A percentile compares a stretch with the other conserved stretches of the same genome.
Conservation (phyloP, 371 early-diverging fungal genomes). For the Syncephalis fuscata region DNA sequence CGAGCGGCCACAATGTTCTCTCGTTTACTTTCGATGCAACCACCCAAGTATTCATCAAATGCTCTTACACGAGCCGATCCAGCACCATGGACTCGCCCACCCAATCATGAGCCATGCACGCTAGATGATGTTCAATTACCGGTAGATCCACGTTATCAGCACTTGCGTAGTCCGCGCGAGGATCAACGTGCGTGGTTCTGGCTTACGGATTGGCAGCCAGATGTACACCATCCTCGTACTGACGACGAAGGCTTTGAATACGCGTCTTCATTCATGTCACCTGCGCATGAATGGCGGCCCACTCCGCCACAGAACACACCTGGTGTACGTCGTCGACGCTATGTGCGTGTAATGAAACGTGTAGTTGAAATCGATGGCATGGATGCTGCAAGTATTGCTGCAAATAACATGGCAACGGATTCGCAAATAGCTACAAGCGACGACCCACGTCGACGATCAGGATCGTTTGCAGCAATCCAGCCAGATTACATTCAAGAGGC, state of each 20-base stretch:
- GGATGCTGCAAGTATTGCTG: constrained; percentile 8
- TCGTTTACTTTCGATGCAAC: constrained; percentile 16
- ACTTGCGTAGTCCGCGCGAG: constrained; percentile 4
- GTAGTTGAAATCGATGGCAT: constrained; percentile 41
- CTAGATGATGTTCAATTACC: constrained; percentile 36
- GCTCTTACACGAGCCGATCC: constrained; percentile 26
- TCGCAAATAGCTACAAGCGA: too few relatives aligned
- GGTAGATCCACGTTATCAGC: constrained; percentile 5
- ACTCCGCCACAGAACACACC: constrained; percentile 23
- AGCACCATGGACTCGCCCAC: constrained; percentile 38
- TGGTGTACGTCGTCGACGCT: constrained; percentile 55
- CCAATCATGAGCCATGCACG: constrained; percentile 27
- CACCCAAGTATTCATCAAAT: constrained; percentile 28
- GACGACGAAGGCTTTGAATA: constrained; percentile 60
- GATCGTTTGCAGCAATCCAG: too few relatives aligned
- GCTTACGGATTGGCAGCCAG: constrained; percentile 69
- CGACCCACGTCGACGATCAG: too few relatives aligned
- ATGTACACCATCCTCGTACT: constrained; percentile 37
- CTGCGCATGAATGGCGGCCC: constrained; percentile 31
- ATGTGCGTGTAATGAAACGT: constrained; percentile 63
- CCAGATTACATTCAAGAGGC: too few relatives aligned
- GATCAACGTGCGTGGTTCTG: constrained; percentile 47
- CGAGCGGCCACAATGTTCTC: constrained; percentile 27
- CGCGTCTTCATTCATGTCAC: constrained; percentile 30
- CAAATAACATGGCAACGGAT: too few relatives aligned